A percentile compares a stretch with the other conserved stretches of the same genome.
Conservation (phyloP, 1,284 basidiomycete species). For the Sphaerobolus stellatus region DNA sequence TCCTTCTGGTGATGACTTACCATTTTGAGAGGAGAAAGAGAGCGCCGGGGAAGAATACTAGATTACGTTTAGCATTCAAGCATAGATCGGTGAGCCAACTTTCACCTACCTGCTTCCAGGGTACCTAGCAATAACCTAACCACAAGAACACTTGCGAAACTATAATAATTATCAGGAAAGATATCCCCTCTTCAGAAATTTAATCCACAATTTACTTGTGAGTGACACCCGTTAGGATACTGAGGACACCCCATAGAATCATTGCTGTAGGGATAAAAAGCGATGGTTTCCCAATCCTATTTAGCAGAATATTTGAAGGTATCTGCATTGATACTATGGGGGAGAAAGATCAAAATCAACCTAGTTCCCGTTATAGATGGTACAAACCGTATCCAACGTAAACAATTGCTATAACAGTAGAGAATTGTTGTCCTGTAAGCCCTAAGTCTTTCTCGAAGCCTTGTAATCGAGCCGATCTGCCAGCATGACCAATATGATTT, state of each 20-base stretch:
- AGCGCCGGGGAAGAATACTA: conserved; percentile 73
- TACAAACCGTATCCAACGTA: conserved; percentile 79
- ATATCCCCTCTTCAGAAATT: background rate
- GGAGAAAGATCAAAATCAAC: conserved; percentile 25
- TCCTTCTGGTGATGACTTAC: too few relatives aligned
- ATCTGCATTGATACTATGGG: conserved; percentile 7
- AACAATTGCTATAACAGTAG: conserved; percentile 69
- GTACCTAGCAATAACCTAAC: conserved; percentile 75
- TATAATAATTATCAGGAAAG: conserved; percentile 32
- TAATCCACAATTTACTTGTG: conserved; percentile 1
- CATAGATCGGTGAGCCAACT: too few relatives aligned
- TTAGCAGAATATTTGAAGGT: conserved; percentile 65
- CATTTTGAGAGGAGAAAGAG: conserved; percentile 56
- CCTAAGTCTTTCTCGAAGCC: conserved; percentile 72
- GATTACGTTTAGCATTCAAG: conserved; percentile 44
- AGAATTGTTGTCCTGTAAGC: conserved; percentile 64
- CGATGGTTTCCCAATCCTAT: conserved; percentile 69
- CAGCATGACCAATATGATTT: too few relatives aligned
- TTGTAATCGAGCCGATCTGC: conserved; percentile 61
- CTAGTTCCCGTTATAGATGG: conserved; percentile 73
- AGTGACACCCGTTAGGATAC: conserved; percentile 46
- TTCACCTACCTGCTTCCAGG: conserved; percentile 14
- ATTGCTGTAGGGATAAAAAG: conserved; percentile 72
- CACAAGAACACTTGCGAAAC: conserved; percentile 67
- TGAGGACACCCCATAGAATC: conserved; percentile 70